Conservation (phyloP, 2,329 filamentous ascomycete genomes). For the Alternaria brassicae region DNA sequence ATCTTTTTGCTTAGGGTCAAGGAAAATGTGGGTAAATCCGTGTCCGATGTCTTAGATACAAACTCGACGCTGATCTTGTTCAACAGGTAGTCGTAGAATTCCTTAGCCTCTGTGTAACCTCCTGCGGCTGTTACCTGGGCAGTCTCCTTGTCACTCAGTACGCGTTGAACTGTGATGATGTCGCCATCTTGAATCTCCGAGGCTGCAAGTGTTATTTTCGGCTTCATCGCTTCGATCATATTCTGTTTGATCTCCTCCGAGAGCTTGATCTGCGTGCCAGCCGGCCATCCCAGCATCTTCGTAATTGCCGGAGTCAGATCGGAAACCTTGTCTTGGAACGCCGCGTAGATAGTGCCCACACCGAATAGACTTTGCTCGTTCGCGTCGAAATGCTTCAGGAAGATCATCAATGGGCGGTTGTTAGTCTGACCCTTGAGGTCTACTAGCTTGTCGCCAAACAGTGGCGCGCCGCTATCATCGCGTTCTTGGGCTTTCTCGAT, state of each 20-base stretch:
- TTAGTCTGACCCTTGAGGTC: slow-evolving; percentile 62
- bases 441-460: slow-evolving; percentile 72
- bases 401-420: slow-evolving; percentile 74
- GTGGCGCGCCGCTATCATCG: slow-evolving; percentile 71
- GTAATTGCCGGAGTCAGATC: slow-evolving; percentile 81
- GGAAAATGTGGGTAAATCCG: slow-evolving; percentile 71
- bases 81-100: slow-evolving; percentile 92
- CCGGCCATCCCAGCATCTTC: slow-evolving; percentile 84
- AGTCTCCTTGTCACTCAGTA: slow-evolving; percentile 59
- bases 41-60: slow-evolving; percentile 66
- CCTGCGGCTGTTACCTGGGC: slow-evolving; percentile 47
- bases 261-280: slow-evolving; percentile 73
- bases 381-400: slow-evolving; percentile 90
- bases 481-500: slow-evolving; percentile 75
- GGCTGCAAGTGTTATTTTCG: slow-evolving; percentile 84
- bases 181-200: slow-evolving; percentile 97
- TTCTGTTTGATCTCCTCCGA: slow-evolving; percentile 98
- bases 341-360: slow-evolving; percentile 84
- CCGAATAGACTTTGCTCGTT: slow-evolving; percentile 77
- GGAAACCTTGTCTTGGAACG: slow-evolving; percentile 83
- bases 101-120: slow-evolving; percentile 71
- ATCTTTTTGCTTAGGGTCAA: slow-evolving; percentile 86
- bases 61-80: slow-evolving; percentile 84
- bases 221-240: slow-evolving; percentile 95
- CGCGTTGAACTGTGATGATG: slow-evolving; percentile 90